Conservation (phyloP, 1,284 basidiomycete genomes). For the Peniophora sp. region DNA sequence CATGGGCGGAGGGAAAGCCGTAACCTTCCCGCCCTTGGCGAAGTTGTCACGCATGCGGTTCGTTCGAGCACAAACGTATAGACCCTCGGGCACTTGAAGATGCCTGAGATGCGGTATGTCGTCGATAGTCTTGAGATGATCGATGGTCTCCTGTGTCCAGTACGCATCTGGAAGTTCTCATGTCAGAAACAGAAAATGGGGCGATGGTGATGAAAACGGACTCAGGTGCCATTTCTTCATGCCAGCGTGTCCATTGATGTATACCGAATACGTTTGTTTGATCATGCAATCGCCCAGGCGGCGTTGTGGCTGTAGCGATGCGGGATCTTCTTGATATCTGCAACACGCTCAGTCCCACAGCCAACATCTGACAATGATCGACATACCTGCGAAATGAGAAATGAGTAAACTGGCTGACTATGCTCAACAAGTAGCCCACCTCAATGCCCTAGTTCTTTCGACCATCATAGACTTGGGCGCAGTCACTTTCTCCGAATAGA, state of each 20-base stretch:
- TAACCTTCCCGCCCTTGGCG: neutral
- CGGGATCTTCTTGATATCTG: constrained; percentile 17
- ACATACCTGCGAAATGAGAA: neutral
- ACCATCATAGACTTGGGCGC: constrained; percentile 21
- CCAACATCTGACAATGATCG: neutral
- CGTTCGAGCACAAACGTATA: constrained; percentile 59
- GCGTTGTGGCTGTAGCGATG: constrained; percentile 9
- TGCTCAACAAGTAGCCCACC: constrained; percentile 1
- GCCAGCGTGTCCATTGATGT: constrained; percentile 23
- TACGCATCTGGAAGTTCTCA: constrained; percentile 26
- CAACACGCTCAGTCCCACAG: neutral
- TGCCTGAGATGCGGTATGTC: constrained; percentile 44
- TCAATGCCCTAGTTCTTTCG: constrained; percentile 12
- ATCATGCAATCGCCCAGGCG: constrained; percentile 21
- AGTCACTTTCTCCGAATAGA: constrained; percentile 30
- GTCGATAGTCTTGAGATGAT: constrained; percentile 49
- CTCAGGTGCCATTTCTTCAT: constrained; percentile 35
- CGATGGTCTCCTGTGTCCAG: constrained; percentile 36
- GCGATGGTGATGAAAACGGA: constrained; percentile 15
- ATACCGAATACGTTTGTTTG: constrained; percentile 37
- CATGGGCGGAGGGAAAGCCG: neutral
- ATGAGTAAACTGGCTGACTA: too few relatives aligned
- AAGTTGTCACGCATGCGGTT: constrained; percentile 28
- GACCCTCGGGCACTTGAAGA: constrained; percentile 48
- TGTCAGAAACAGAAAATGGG: constrained; percentile 1